Evolutionary conservation across 1,139 yeast species (phyloP).

Genomic region (Lodderomyces jiufengensis): DNA sequence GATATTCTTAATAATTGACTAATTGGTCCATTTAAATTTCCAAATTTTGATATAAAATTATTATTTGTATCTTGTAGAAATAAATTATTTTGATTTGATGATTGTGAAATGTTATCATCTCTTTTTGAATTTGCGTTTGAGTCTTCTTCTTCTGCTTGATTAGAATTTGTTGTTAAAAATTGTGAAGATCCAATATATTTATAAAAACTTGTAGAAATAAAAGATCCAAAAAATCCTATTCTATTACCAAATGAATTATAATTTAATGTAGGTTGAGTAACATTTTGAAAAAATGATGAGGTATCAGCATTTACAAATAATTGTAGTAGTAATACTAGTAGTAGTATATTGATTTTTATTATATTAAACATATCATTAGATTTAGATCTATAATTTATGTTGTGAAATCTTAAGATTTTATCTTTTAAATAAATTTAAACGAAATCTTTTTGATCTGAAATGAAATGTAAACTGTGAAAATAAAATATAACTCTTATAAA

Average conservation of each 20-base stretch:
- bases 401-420: too few relatives aligned
- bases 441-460: too few relatives aligned
- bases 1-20: constrained; percentile 26
- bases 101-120: constrained; percentile 3
- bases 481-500: too few relatives aligned
- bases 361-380: too few relatives aligned
- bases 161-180: constrained; percentile 18
- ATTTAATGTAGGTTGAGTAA: constrained; percentile 29
- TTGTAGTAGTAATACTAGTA: constrained; percentile 4
- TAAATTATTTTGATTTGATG: constrained; percentile 17
- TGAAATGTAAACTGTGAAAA: too few relatives aligned
- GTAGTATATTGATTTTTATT: constrained; percentile 1
- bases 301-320: constrained; percentile 2
- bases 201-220: constrained; percentile 59
- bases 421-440: too few relatives aligned
- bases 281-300: constrained; percentile 10
- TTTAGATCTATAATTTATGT: too few relatives aligned
- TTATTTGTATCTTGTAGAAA: constrained; percentile 29
- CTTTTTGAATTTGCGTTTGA: constrained; percentile 3
- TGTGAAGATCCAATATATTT: constrained; percentile 48
- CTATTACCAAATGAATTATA: constrained; percentile 33
- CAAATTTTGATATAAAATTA: constrained; percentile 29
- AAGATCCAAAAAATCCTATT: constrained; percentile 64
- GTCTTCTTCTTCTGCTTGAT: background rate
- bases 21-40: constrained; percentile 32